phyloP scores from a whole-genome alignment of 345 rosid species.

The Eucalyptus camaldulensis region DNA sequence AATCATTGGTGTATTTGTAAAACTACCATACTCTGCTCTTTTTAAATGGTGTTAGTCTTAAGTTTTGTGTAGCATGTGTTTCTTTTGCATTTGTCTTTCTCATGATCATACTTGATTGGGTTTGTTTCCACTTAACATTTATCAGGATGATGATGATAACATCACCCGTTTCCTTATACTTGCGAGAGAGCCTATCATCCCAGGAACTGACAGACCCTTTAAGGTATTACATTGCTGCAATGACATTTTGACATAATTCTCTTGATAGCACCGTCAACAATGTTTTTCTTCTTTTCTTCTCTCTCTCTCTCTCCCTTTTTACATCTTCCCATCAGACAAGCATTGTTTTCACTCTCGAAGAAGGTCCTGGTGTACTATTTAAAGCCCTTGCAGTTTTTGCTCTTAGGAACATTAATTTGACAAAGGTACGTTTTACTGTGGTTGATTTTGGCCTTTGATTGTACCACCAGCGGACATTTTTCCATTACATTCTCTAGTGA shows the following conservation, averaged over 20 bases:
- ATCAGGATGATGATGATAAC: constrained; percentile 67
- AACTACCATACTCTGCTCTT: background rate
- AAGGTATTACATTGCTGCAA: constrained; percentile 30
- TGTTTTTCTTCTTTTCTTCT: background rate
- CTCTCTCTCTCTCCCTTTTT: background rate
- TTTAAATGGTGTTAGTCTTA: background rate
- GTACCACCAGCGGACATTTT: background rate
- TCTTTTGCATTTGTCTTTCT: background rate
- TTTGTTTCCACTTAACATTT: background rate
- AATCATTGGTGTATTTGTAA: background rate
- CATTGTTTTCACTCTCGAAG: constrained; percentile 90
- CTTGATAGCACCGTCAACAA: background rate
- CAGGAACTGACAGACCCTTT: constrained; percentile 51
- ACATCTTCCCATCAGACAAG: constrained; percentile 51
- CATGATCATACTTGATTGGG: background rate
- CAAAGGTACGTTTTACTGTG: constrained; percentile 34
- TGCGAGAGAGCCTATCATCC: constrained; percentile 83
- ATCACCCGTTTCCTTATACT: constrained; percentile 86
- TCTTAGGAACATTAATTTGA: constrained; percentile 64
- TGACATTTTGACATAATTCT: background rate
- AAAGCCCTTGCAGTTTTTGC: constrained; percentile 92
- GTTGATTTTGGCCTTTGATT: background rate
- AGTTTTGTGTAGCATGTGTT: background rate
- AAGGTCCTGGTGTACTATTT: constrained; percentile 87
- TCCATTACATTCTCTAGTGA: background rate